phyloP scores from a whole-genome alignment of 2,329 filamentous ascomycete genomes.

The Cladophialophora bantiana region DNA sequence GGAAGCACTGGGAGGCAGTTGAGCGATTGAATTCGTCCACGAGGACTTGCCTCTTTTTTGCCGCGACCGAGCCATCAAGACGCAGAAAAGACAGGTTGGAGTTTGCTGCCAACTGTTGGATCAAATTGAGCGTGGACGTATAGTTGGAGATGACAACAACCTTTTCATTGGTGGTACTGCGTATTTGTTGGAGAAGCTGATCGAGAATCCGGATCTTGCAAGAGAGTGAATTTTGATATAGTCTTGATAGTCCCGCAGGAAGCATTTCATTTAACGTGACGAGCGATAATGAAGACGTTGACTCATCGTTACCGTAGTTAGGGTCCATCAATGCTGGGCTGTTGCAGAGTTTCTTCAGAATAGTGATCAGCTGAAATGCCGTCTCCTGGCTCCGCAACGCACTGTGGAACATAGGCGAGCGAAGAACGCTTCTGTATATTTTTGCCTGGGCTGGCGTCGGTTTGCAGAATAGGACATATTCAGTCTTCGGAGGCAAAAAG shows the following conservation, averaged over 20 bases:
- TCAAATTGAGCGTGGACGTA: constrained; percentile 73
- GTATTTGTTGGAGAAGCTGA: constrained; percentile 67
- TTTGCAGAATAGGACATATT: constrained; percentile 71
- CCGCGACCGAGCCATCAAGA: constrained; percentile 71
- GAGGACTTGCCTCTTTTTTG: constrained; percentile 69
- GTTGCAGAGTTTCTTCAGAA: constrained; percentile 78
- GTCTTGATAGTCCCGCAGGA: constrained; percentile 60
- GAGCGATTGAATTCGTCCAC: constrained; percentile 74
- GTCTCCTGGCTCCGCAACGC: constrained; percentile 67
- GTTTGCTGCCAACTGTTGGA: constrained; percentile 66
- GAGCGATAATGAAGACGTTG: constrained; percentile 56
- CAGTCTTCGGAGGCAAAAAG: constrained; percentile 71
- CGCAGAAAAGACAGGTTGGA: constrained; percentile 69
- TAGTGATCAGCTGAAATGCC: constrained; percentile 72
- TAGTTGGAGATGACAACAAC: constrained; percentile 79
- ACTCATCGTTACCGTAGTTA: constrained; percentile 56
- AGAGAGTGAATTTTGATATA: constrained; percentile 64
- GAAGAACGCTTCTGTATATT: constrained; percentile 69
- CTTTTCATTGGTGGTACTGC: constrained; percentile 69
- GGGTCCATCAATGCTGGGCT: constrained; percentile 68
- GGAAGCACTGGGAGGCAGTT: constrained; percentile 64
- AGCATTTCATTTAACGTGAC: constrained; percentile 60
- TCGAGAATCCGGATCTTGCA: constrained; percentile 73
- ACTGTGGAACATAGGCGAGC: constrained; percentile 67
- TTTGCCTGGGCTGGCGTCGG: constrained; percentile 67